Evolutionary conservation across 2,329 filamentous ascomycete genomes (phyloP).

Genomic region (Fusarium gaditjirri): DNA sequence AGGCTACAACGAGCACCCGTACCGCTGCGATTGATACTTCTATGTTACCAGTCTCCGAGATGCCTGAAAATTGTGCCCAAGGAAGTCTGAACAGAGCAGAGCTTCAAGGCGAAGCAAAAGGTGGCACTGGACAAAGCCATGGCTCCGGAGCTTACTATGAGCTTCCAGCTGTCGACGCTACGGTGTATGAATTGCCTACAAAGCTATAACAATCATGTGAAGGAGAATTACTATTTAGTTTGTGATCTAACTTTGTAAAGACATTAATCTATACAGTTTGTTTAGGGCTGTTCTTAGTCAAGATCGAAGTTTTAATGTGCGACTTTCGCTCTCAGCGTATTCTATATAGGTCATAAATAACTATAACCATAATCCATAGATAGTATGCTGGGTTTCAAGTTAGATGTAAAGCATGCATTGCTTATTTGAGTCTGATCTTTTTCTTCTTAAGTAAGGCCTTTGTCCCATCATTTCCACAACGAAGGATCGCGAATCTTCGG

Average conservation of each 20-base stretch:
- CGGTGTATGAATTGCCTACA: not conserved
- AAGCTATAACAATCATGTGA: not conserved
- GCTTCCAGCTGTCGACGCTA: not conserved
- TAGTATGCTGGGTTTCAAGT: not conserved
- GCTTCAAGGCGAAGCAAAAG: no score
- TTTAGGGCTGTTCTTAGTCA: accelerated
- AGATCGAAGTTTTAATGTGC: accelerated
- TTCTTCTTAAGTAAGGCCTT: accelerated
- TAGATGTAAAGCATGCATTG: accelerated
- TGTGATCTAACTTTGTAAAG: not conserved
- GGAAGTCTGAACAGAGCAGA: not conserved
- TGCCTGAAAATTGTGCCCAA: not conserved
- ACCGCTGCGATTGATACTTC: accelerated
- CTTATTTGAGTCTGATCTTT: accelerated
- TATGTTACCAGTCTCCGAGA: accelerated
- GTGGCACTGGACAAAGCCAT: not conserved
- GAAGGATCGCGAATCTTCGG: not conserved
- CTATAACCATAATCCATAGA: no score
- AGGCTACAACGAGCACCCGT: not conserved
- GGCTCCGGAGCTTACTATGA: no score
- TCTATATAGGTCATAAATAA: not conserved
- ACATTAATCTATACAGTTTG: not conserved
- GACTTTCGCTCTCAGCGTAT: accelerated
- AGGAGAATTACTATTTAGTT: no score
- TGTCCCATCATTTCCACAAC: accelerated